These are phyloP conservation scores for Candida corydali DNA, from an alignment of 805 yeast species.

Conservation along the genomic window DNA sequence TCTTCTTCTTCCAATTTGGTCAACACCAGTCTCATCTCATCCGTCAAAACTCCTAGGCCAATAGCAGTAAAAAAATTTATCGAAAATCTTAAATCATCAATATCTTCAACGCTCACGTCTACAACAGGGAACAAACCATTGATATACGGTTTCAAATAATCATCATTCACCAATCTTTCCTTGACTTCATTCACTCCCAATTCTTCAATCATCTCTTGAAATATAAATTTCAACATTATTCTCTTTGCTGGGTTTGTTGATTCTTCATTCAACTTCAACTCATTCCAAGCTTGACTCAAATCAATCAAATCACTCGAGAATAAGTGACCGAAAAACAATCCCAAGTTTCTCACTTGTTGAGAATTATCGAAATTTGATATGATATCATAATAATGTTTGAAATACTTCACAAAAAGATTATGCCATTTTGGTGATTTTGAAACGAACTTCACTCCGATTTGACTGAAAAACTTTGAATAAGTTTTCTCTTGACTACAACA, in stretches of 20 bases:
- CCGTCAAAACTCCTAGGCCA: constrained; percentile 80
- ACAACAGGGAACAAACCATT: constrained; percentile 61
- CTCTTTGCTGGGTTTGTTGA: constrained; percentile 79
- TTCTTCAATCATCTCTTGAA: constrained; percentile 76
- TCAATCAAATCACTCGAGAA: constrained; percentile 66
- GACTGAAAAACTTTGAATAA: constrained; percentile 81
- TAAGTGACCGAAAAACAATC: constrained; percentile 82
- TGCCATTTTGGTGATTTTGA: constrained; percentile 54
- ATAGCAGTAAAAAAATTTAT: constrained; percentile 93
- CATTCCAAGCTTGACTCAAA: constrained; percentile 52
- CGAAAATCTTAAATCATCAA: constrained; percentile 63
- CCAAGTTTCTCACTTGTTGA: constrained; percentile 70
- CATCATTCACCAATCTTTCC: constrained; percentile 46
- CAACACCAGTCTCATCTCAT: constrained; percentile 64
- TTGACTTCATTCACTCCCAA: constrained; percentile 55
- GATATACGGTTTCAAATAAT: constrained; percentile 44
- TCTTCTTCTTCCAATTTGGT: constrained; percentile 20
- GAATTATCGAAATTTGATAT: constrained; percentile 71
- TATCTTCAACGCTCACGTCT: constrained; percentile 27
- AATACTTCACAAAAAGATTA: constrained; percentile 42
- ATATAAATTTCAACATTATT: constrained; percentile 74
- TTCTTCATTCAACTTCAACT: constrained; percentile 58
- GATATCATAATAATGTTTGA: constrained; percentile 50
- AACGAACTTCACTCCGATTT: constrained; percentile 65
- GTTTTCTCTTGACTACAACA: constrained; percentile 84